Percentiles rank a stretch among this genome's conserved stretches.
Conservation (phyloP, 768 basidiomycete species). For the Bullera alba region DNA sequence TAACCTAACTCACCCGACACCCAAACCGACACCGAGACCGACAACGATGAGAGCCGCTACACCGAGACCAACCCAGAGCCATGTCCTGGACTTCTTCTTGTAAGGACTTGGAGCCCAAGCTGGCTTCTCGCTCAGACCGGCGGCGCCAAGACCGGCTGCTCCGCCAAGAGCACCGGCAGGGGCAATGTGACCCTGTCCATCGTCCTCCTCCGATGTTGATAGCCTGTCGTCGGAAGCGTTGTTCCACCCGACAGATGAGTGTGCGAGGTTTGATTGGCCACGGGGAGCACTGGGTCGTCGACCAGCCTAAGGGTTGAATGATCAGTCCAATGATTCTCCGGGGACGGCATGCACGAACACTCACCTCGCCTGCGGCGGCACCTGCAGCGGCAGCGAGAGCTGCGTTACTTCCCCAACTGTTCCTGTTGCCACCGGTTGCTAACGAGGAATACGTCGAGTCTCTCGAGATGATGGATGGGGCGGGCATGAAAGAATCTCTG, state of each 20-base stretch:
- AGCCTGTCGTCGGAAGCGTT: slow-evolving; percentile 14
- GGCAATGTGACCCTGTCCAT: slow-evolving; percentile 35
- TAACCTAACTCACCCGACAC: slow-evolving; percentile 39
- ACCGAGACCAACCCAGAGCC: slow-evolving; percentile 27
- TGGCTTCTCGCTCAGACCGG: slow-evolving; percentile 28
- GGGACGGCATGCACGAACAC: slow-evolving; percentile 1
- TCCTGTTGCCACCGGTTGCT: slow-evolving; percentile 19
- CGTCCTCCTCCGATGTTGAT: slow-evolving; percentile 22
- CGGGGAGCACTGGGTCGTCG: slow-evolving; percentile 7
- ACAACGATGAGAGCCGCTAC: slow-evolving; percentile 15
- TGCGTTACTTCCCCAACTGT: slow-evolving; percentile 27
- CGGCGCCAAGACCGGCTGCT: slow-evolving; percentile 11
- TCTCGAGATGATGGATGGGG: slow-evolving; percentile 33
- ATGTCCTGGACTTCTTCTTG: slow-evolving; percentile 27
- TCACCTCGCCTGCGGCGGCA: slow-evolving; percentile 19
- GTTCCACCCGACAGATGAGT: slow-evolving; percentile 22
- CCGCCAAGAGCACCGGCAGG: slow-evolving; percentile 10
- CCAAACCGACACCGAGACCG: slow-evolving; percentile 37
- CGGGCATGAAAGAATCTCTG: slow-evolving; percentile 20
- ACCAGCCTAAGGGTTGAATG: not conserved
- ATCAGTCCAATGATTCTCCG: not conserved
- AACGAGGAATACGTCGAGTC: slow-evolving; percentile 25
- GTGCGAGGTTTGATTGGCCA: slow-evolving; percentile 17
- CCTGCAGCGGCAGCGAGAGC: slow-evolving; percentile 29
- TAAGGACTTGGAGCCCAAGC: slow-evolving; percentile 12